Evolutionary conservation across 2,329 filamentous ascomycete species (phyloP), one percentile per base, ranked within the genome.

Genomic region (Pseudocercospora fuligena): DNA sequence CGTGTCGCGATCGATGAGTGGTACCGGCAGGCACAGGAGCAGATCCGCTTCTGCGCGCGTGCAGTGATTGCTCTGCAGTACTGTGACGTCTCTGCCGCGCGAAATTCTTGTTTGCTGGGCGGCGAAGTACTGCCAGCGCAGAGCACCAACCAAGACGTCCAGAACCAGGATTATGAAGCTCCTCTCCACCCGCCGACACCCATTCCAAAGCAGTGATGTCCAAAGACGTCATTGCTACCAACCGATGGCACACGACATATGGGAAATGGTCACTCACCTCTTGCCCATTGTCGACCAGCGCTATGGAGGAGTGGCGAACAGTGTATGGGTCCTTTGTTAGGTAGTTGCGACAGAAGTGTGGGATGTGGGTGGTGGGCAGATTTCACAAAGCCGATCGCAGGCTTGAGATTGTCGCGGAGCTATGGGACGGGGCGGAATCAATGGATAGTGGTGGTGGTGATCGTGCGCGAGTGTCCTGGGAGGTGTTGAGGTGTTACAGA

Each of bases 241-340:
- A 27, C 43, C 29, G 43, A 46, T 60, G 29, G 54, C 64, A 66
- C 65, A 59, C 27, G 60, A 63, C 16, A 33, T 21, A 61, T 40
- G 14, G 36, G 60, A 59, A 68, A 65, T 53, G 63, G 66, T 49
- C 43, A 72, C 71, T 56, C 66, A 74, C 73, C 73, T 75, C 66
- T 75, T 75, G 67, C 73, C 73, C 73, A 75, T 75, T 66, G 49
- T 68, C 69, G 67, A 68, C 69, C 64, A 43, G 56, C n/a, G 54
- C 47, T 57, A 23, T 27, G 54, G 58, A 47, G n/a, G 63, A 61
- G 51, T 43, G 51, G 61, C 61, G 49, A 29, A 33, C 31, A 12
- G 56, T 19, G n/a, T 11, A n/a, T 2, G 56, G 53, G 27, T 57
- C 25, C 5, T 29, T 31, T 57, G 53, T 29, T 19, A n/a, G 53